These are phyloP conservation scores for Phylloporus rhodoxanthus DNA, from an alignment of 768 basidiomycete species.

Conservation along the genomic window DNA sequence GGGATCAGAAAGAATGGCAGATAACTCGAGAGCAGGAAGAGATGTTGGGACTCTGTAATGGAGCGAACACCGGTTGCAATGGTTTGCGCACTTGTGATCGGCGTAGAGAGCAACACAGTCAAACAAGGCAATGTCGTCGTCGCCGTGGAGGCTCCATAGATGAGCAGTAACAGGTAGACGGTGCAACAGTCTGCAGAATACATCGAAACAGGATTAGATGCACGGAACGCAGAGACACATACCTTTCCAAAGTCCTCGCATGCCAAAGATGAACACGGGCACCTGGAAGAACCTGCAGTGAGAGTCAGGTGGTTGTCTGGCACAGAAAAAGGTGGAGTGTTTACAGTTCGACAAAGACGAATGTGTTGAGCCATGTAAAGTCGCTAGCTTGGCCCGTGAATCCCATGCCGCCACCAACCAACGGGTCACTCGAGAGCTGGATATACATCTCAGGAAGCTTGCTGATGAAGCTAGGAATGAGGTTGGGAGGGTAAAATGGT, in stretches of 20 bases:
- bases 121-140: slow-evolving; percentile 77
- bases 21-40: slow-evolving; percentile 61
- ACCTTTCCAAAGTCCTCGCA: slow-evolving; percentile 55
- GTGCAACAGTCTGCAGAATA: slow-evolving; percentile 38
- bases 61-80: slow-evolving; percentile 30
- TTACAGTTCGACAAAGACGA: slow-evolving; percentile 57
- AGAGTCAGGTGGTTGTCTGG: background rate
- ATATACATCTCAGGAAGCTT: slow-evolving; percentile 48
- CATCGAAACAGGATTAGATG: background rate
- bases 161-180: slow-evolving; percentile 58
- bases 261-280: slow-evolving; percentile 71
- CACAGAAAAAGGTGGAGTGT: slow-evolving; percentile 13
- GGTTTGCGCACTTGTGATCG: slow-evolving; percentile 34
- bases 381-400: slow-evolving; percentile 29
- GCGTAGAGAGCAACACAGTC: slow-evolving; percentile 49
- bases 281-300: slow-evolving; percentile 53
- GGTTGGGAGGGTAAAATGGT: slow-evolving; percentile 48
- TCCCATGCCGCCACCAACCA: slow-evolving; percentile 51
- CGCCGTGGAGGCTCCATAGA: slow-evolving; percentile 72
- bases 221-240: background rate
- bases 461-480: slow-evolving; percentile 45
- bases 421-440: slow-evolving; percentile 57
- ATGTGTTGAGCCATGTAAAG: slow-evolving; percentile 60
- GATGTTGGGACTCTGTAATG: slow-evolving; percentile 46
- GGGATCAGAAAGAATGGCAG: slow-evolving; percentile 73